Percentiles rank a stretch among this genome's conserved stretches.
These are phyloP conservation scores for Flaveria robusta DNA, from an alignment of 129 eudicot species.

Conservation along the genomic window DNA sequence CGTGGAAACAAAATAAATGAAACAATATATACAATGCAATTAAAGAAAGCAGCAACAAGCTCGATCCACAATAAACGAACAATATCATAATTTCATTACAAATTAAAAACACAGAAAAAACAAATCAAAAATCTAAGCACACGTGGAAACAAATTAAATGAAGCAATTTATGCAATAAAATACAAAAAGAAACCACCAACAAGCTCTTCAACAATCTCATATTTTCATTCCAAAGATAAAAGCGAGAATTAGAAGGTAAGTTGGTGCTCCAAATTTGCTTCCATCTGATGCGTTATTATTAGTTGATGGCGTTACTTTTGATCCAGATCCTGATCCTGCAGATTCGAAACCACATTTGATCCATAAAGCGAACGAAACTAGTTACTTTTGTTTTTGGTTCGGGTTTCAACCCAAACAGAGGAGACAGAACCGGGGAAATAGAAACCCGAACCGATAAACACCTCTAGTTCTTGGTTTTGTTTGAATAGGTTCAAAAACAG, in stretches of 20 bases:
- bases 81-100: neutral
- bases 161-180: slow-evolving; percentile 21
- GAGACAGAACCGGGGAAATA: too few relatives aligned
- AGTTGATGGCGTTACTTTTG: slow-evolving; percentile 62
- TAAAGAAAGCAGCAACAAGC: too few relatives aligned
- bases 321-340: slow-evolving; percentile 48
- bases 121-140: slow-evolving; percentile 14
- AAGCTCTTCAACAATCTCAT: slow-evolving; percentile 31
- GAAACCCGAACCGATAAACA: too few relatives aligned
- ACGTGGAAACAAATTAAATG: slow-evolving; percentile 29
- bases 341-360: neutral
- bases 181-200: neutral
- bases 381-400: neutral
- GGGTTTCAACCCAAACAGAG: neutral
- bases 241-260: slow-evolving; percentile 37
- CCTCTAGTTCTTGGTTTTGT: neutral
- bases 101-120: neutral
- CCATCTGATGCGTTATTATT: slow-evolving; percentile 44
- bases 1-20: too few relatives aligned
- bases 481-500: too few relatives aligned
- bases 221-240: slow-evolving; percentile 39
- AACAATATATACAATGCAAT: too few relatives aligned
- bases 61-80: too few relatives aligned
- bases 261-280: slow-evolving; percentile 39
- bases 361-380: too few relatives aligned